phyloP scores from a whole-genome alignment of 768 basidiomycete species.

The Lentinus brumalis region DNA sequence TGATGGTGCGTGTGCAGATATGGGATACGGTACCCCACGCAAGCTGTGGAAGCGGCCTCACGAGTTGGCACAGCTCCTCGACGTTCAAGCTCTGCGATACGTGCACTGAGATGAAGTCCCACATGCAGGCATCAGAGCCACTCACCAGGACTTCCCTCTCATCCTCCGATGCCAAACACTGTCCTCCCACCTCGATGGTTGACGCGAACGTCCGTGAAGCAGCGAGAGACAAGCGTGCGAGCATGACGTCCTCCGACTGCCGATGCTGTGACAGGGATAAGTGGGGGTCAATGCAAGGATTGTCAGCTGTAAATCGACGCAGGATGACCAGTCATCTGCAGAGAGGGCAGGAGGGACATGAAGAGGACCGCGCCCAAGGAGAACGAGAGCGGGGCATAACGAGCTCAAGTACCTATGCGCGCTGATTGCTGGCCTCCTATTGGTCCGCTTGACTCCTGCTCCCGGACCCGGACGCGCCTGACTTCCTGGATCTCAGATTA shows the following conservation, averaged over 20 bases:
- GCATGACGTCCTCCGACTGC: slow-evolving; percentile 10
- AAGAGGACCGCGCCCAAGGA: slow-evolving; percentile 9
- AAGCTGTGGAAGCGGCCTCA: slow-evolving; percentile 23
- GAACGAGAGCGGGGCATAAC: slow-evolving; percentile 4
- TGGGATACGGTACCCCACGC: slow-evolving; percentile 26
- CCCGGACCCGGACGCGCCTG: slow-evolving; percentile 9
- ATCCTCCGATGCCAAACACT: neutral
- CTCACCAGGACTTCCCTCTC: slow-evolving; percentile 10
- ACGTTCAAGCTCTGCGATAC: slow-evolving; percentile 26
- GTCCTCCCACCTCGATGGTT: slow-evolving; percentile 11
- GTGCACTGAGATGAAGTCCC: neutral
- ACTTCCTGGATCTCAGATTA: slow-evolving; percentile 16
- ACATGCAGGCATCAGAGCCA: neutral
- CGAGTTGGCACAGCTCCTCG: slow-evolving; percentile 22
- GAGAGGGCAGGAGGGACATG: slow-evolving; percentile 15
- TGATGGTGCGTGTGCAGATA: slow-evolving; percentile 25
- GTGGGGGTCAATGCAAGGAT: neutral
- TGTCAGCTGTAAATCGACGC: slow-evolving; percentile 6
- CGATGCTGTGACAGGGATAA: neutral
- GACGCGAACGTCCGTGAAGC: slow-evolving; percentile 13
- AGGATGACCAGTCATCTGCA: slow-evolving; percentile 20
- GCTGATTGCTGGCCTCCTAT: neutral
- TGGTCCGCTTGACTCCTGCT: slow-evolving; percentile 7
- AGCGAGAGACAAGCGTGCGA: slow-evolving; percentile 14
- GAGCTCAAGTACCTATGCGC: neutral